A percentile compares a stretch with the other conserved stretches of the same genome.
Evolutionary conservation across 2,329 filamentous ascomycete species (phyloP).

Genomic region (Pezicula carpinea): DNA sequence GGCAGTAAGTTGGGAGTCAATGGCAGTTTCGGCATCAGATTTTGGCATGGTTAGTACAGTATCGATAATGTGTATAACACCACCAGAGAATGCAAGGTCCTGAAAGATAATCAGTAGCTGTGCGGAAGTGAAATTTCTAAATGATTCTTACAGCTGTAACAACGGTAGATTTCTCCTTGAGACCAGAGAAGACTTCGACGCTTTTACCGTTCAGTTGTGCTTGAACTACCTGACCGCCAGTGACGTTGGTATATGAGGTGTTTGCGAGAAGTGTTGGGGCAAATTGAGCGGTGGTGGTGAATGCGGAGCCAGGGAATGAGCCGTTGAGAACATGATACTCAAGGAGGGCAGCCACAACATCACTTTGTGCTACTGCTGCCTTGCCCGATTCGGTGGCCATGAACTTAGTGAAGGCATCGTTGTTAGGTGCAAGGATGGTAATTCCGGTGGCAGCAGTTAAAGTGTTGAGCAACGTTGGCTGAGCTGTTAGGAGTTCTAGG

Average conservation of each 20-base stretch:
- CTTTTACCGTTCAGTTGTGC: conserved; percentile 33
- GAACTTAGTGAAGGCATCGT: conserved; percentile 26
- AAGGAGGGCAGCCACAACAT: conserved; percentile 24
- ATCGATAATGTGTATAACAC: conserved; percentile 45
- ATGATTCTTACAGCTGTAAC: conserved; percentile 20
- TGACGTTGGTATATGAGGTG: conserved; percentile 40
- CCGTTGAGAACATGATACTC: conserved; percentile 25
- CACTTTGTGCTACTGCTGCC: conserved; percentile 26
- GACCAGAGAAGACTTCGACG: conserved; percentile 31
- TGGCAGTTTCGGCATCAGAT: conserved; percentile 27
- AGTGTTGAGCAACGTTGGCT: not conserved
- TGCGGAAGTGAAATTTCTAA: not conserved
- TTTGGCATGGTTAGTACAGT: conserved; percentile 42
- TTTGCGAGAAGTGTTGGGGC: conserved; percentile 36
- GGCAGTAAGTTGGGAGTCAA: conserved; percentile 30
- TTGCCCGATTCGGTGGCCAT: conserved; percentile 16
- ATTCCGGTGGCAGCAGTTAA: conserved; percentile 37
- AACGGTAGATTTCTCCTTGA: conserved; percentile 36
- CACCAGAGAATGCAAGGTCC: conserved; percentile 41
- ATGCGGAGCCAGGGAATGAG: conserved; percentile 9
- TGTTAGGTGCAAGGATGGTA: conserved; percentile 37
- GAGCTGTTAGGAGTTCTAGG: not conserved
- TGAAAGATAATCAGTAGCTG: not conserved
- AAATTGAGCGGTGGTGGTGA: conserved; percentile 32
- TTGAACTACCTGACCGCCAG: conserved; percentile 40